Evolutionary conservation across 2,329 filamentous ascomycete species (phyloP), one percentile per base, ranked within the genome.

Genomic region (Polytolypa hystricis): DNA sequence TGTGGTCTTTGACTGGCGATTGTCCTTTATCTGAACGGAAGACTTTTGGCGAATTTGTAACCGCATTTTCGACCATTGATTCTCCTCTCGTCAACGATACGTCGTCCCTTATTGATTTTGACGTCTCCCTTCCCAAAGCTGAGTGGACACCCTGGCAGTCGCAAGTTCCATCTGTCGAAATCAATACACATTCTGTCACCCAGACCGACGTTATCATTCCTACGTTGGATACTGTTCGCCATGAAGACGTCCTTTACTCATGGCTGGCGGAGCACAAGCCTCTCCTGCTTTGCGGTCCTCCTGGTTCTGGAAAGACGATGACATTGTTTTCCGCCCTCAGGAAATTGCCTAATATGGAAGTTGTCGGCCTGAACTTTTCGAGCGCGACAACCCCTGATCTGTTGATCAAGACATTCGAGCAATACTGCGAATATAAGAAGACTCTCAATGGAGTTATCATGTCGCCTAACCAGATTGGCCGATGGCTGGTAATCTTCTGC

Each of bases 341-440:
- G 46, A 98, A 98, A 62, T 70, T 98, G 40, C 89, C 89, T 3
- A 95, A 95, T 57, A 95, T 98, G 87, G 91, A 98, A 62, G 86
- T 95, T 40, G 93, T 98, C 20, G 91, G 91, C 33, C 84, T 99
- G 57, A 99, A 99, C 64, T 98, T 99, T 61, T 98, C 93, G 4
- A 98, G 91, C 51, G 93, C 91, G 1, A 99, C 93, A 0, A 98
- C 91, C 0, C 93, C 91, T 1, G 93, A 98, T 59, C 76, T 99
- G 18, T 74, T 99, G 43, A 87, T 98, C 68, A 98, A 98, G 71
- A 98, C 93, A 0, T 94, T 99, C 48, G 91, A 98, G 64, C 93
- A 98, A 58, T 95, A 98, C 61, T 99, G 91, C 63, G 91, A 98
- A 62, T 98, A 99, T 66, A 93, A 89, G 69, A 98, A 98, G 73